phyloP scores from a whole-genome alignment of 106 monocot genomes.

The Dendrobium officinale region DNA sequence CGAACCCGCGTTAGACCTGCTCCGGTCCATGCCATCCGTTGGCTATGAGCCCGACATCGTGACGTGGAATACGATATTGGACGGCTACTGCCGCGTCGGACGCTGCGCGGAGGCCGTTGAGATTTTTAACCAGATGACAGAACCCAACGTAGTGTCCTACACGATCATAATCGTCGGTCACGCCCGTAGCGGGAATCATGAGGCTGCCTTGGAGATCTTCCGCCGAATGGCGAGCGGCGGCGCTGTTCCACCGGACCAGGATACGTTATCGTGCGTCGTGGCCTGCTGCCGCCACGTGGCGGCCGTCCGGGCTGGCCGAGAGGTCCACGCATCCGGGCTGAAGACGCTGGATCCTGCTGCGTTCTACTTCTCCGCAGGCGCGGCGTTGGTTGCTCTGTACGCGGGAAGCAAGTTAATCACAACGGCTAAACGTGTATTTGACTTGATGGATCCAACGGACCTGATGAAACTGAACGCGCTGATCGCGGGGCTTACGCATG shows the following conservation, averaged over 20 bases:
- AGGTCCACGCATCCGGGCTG: slow-evolving; percentile 34
- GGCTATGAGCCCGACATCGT: slow-evolving; percentile 33
- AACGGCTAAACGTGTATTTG: slow-evolving; percentile 13
- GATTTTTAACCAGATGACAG: slow-evolving; percentile 12
- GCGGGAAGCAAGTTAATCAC: slow-evolving; percentile 22
- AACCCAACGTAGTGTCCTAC: slow-evolving; percentile 33
- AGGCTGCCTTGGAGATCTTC: slow-evolving; percentile 25
- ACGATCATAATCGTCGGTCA: slow-evolving; percentile 39
- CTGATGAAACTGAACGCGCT: slow-evolving; percentile 31
- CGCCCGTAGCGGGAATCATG: slow-evolving; percentile 28
- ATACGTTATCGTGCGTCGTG: slow-evolving; percentile 36
- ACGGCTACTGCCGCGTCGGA: slow-evolving; percentile 40
- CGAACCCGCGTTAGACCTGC: slow-evolving; percentile 5
- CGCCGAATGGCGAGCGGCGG: slow-evolving; percentile 17
- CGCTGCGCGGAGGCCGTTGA: slow-evolving; percentile 28
- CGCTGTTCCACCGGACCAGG: slow-evolving; percentile 28
- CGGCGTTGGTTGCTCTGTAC: slow-evolving; percentile 30
- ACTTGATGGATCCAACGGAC: slow-evolving; percentile 18
- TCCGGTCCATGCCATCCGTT: slow-evolving; percentile 20
- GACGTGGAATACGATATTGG: slow-evolving; percentile 35
- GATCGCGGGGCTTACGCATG: slow-evolving; percentile 20
- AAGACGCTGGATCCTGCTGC: slow-evolving; percentile 8
- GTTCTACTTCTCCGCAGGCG: slow-evolving; percentile 37
- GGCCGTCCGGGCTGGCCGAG: slow-evolving; percentile 10
- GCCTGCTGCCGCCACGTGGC: slow-evolving; percentile 44